Percentiles rank a stretch among this genome's conserved stretches.
Evolutionary conservation across 768 basidiomycete species (phyloP).

Genomic region (Auricularia cornea): DNA sequence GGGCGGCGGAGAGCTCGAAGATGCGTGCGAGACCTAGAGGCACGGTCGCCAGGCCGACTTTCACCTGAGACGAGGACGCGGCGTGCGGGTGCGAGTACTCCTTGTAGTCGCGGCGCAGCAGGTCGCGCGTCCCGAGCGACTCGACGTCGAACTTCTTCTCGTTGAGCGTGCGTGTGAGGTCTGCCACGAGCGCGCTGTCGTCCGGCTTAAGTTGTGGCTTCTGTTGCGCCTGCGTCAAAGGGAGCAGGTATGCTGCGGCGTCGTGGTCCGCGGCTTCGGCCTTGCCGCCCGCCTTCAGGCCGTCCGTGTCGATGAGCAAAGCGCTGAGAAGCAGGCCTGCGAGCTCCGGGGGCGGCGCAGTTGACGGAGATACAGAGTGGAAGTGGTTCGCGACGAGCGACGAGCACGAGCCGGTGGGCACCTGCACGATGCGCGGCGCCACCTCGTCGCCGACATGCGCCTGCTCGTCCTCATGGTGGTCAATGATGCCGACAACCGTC

Average conservation of each 20-base stretch:
- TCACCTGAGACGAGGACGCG: slow-evolving; percentile 28
- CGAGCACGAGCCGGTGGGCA: slow-evolving; percentile 70
- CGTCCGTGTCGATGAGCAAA: slow-evolving; percentile 81
- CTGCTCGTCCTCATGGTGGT: slow-evolving; percentile 88
- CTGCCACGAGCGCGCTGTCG: slow-evolving; percentile 31
- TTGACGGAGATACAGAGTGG: slow-evolving; percentile 19
- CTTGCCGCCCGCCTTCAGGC: slow-evolving; percentile 71
- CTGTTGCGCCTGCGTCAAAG: slow-evolving; percentile 36
- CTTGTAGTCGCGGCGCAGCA: slow-evolving; percentile 94
- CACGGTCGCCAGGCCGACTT: slow-evolving; percentile 75
- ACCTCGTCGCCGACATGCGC: slow-evolving; percentile 38
- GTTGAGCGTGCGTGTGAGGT: slow-evolving; percentile 40
- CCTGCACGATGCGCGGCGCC: slow-evolving; percentile 54
- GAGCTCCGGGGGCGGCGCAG: slow-evolving; percentile 47
- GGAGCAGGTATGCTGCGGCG: slow-evolving; percentile 56
- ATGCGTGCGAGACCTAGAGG: slow-evolving; percentile 52
- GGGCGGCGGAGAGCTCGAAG: neutral
- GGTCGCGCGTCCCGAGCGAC: slow-evolving; percentile 60
- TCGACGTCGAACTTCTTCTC: slow-evolving; percentile 60
- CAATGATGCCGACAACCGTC: slow-evolving; percentile 70
- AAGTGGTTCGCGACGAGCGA: slow-evolving; percentile 53
- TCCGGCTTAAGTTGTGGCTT: neutral
- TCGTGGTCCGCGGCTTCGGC: slow-evolving; percentile 55
- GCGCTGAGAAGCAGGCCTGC: slow-evolving; percentile 73
- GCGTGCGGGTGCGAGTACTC: slow-evolving; percentile 54